These are phyloP conservation scores for Pinus tabuliformis DNA, from an alignment of 75 land plant genomes.

Conservation along the genomic window DNA sequence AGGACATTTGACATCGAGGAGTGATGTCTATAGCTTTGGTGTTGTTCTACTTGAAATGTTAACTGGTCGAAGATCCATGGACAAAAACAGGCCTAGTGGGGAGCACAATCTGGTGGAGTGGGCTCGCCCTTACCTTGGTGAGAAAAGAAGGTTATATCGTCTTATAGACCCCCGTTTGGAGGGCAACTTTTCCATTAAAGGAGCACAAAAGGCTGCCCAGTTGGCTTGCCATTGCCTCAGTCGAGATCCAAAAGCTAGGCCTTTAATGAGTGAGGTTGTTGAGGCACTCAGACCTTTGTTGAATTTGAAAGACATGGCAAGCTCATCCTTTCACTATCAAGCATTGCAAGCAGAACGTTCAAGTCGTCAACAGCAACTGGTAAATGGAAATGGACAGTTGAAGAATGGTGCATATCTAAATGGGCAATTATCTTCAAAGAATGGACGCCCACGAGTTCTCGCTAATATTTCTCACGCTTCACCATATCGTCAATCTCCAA, in stretches of 20 bases:
- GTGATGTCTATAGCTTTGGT: constrained; percentile 74
- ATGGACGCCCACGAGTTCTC: constrained; percentile 26
- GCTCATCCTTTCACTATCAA: constrained; percentile 46
- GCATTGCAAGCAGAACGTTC: constrained; percentile 42
- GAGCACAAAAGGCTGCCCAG: constrained; percentile 50
- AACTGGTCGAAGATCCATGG: constrained; percentile 65
- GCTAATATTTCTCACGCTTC: constrained; percentile 31
- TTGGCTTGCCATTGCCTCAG: constrained; percentile 52
- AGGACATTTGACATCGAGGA: constrained; percentile 68
- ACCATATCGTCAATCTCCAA: constrained; percentile 36
- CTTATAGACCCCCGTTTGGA: constrained; percentile 57
- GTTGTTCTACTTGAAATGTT: constrained; percentile 64
- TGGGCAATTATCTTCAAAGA: constrained; percentile 11
- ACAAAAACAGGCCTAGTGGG: constrained; percentile 55
- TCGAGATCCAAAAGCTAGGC: constrained; percentile 52
- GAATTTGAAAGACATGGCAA: constrained; percentile 55
- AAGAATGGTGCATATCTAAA: constrained; percentile 15
- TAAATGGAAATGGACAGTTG: constrained; percentile 13
- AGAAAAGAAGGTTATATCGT: constrained; percentile 41
- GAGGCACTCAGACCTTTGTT: constrained; percentile 45
- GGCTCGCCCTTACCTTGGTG: constrained; percentile 55
- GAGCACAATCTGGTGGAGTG: constrained; percentile 68
- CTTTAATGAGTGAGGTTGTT: constrained; percentile 63
- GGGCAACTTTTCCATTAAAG: constrained; percentile 57
- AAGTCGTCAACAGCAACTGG: constrained; percentile 13